Base-by-base conservation (phyloP, 1,139 yeast genomes). In the Wickerhamomyces sp. region DNA sequence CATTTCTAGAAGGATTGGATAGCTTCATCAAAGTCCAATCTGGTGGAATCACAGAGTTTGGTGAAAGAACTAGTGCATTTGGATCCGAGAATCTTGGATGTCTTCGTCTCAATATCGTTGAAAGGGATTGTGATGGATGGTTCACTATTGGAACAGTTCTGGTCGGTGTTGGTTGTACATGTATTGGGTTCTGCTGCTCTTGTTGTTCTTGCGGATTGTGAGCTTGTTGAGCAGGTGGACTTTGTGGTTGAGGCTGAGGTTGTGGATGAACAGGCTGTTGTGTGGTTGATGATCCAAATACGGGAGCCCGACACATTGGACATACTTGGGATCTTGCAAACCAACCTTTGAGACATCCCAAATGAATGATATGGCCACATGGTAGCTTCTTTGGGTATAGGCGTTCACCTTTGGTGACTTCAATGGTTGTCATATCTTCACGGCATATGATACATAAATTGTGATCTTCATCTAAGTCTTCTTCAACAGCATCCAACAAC, bases 321-420 rank as follows among this genome's bases (percentile, higher is more conserved):
- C 99, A 92, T 22, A 79, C 76, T 52, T 84, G 94, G 0, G 96
- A 87, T 48, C 96, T 72, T 55, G 87, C 96, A 50, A 92, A 68
- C 99, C 99, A 92, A 51, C 86, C 85, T 56, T 86, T 85, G 47
- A 92, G 71, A 60, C 98, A 92, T 3, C 95, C 92, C 65, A 84
- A 68, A 59, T 92, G 99, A 44, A 92, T 70, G 41, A 88, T 82
- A 61, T 92, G 99, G 16, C 86, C 84, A 66, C 99, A 92, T 2
- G 69, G 70, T 40, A 92, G 68, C 54, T 74, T 83, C 59, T 88
- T 88, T 3, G 97, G 95, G 34, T 65, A 70, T 41, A 70, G 66
- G 44, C 90, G 72, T 31, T 64, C 64, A 15, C 56, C 58, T 15
- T 47, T 51, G 5, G 45, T 31, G 4, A 56, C 41, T 14, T 66